Base-by-base conservation (phyloP, 139 green algal genomes). In the Chlamydomonas eustigma region DNA sequence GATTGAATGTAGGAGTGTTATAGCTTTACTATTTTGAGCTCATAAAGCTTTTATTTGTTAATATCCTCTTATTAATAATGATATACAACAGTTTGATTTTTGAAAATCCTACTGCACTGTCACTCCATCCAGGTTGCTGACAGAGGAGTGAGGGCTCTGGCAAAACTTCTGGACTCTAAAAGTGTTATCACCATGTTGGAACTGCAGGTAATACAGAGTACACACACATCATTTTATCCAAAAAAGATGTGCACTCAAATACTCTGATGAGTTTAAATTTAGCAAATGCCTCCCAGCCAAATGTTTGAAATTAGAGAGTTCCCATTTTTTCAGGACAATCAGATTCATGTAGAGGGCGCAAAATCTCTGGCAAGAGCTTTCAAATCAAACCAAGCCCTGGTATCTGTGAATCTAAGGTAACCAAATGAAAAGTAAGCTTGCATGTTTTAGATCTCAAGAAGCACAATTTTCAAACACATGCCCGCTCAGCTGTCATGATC, bases 311-410 rank as follows among this genome's bases (percentile, higher is more conserved):
- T n/a, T n/a, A n/a, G n/a, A 37, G 37, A 73, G n/a, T n/a, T n/a
- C n/a, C n/a, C n/a, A n/a, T n/a, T n/a, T n/a, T n/a, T 68, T 68
- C 68, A 75, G 35, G 68, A 75, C 68, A 75, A 75, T 38, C 68
- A 75, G 37, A 84, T 95, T 6, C 90, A 93, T 76, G 76, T 80
- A 18, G 91, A 95, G 68, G 87, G 90, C 34, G 90, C 85, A 37
- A 83, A 90, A 34, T 88, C 89, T 2, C 83, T 95, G 3, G 89
- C 85, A 0, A 80, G 89, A 25, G 85, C 89, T 1, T 75, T 95
- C 35, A 82, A 80, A 30, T 73, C 44, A 38, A 91, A 92, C 76
- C 39, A 75, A 3, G 75, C 79, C 5, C 71, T 88, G 5, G 70
- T 39, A 25, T 82, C 64, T 1, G 66, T 92, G 3, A 91, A 91